A percentile compares a stretch with the other conserved stretches of the same genome.
These are phyloP conservation scores for Kalaharituber pfeilii DNA, from an alignment of 2,329 filamentous ascomycete genomes.

Conservation along the genomic window DNA sequence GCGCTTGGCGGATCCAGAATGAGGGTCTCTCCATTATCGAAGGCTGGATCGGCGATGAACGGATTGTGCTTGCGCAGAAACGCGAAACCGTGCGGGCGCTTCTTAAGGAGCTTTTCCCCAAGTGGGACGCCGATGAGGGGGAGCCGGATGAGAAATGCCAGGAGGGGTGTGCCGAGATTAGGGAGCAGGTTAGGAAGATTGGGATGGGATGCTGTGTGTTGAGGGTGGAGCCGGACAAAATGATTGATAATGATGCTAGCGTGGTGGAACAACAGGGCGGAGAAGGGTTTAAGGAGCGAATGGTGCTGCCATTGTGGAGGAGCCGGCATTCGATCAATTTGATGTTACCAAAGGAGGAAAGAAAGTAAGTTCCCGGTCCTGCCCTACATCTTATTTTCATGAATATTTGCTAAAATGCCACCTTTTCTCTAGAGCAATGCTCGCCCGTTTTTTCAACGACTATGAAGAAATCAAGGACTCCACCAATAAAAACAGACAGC, in stretches of 20 bases:
- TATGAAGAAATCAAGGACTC: conserved; percentile 65
- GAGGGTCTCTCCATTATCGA: conserved; percentile 85
- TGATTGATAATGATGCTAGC: conserved; percentile 82
- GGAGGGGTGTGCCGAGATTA: conserved; percentile 50
- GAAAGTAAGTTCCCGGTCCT: conserved; percentile 30
- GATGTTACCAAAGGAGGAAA: conserved; percentile 96
- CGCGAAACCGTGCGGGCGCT: conserved; percentile 66
- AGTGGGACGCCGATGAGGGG: conserved; percentile 55
- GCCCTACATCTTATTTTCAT: background rate
- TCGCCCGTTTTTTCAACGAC: conserved; percentile 81
- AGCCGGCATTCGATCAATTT: conserved; percentile 82
- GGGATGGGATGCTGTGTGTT: conserved; percentile 86
- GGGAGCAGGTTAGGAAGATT: conserved; percentile 60
- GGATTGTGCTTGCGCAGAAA: conserved; percentile 57
- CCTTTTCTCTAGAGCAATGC: conserved; percentile 47
- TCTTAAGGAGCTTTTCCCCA: conserved; percentile 92
- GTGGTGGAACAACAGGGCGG: conserved; percentile 42
- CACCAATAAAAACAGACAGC: conserved; percentile 35
- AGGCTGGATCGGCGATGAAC: conserved; percentile 65
- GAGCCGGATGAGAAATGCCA: conserved; percentile 50
- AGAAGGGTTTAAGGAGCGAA: conserved; percentile 47
- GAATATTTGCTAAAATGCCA: conserved; percentile 1
- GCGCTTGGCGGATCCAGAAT: conserved; percentile 86
- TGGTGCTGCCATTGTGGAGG: conserved; percentile 88
- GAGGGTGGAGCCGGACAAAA: conserved; percentile 54